These are phyloP conservation scores for Stylosanthes scabra DNA, from an alignment of 331 rosid genomes.

Conservation along the genomic window DNA sequence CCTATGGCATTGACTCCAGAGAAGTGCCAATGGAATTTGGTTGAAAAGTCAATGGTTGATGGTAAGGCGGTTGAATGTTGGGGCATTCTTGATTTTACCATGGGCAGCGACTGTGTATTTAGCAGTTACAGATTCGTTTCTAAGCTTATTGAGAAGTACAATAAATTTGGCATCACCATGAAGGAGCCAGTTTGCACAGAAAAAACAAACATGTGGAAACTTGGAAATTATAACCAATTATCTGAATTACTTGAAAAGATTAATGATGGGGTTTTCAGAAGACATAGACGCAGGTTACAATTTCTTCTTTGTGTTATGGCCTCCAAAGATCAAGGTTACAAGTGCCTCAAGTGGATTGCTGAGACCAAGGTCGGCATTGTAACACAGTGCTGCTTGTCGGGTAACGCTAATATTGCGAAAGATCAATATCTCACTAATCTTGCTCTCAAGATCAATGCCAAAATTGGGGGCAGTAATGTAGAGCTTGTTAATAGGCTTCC, in stretches of 20 bases:
- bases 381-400: slow-evolving; percentile 75
- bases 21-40: slow-evolving; percentile 67
- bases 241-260: slow-evolving; percentile 47
- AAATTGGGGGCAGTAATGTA: slow-evolving; percentile 86
- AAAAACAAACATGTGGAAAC: slow-evolving; percentile 25
- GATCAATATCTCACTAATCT: slow-evolving; percentile 76
- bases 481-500: slow-evolving; percentile 60
- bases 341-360: slow-evolving; percentile 70
- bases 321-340: slow-evolving; percentile 59
- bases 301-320: slow-evolving; percentile 75
- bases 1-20: slow-evolving; percentile 37
- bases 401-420: slow-evolving; percentile 36
- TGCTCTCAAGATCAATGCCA: slow-evolving; percentile 79
- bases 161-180: slow-evolving; percentile 58
- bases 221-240: slow-evolving; percentile 37
- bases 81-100: slow-evolving; percentile 73
- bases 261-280: slow-evolving; percentile 4
- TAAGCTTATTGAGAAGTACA: slow-evolving; percentile 46
- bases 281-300: slow-evolving; percentile 39
- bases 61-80: slow-evolving; percentile 60
- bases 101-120: background rate
- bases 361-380: slow-evolving; percentile 78
- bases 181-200: slow-evolving; percentile 43
- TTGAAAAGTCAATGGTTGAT: slow-evolving; percentile 56
- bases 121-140: slow-evolving; percentile 21